Base-by-base conservation (phyloP, 352 stramenopile species). In the Globisporangium megalacanthum region DNA sequence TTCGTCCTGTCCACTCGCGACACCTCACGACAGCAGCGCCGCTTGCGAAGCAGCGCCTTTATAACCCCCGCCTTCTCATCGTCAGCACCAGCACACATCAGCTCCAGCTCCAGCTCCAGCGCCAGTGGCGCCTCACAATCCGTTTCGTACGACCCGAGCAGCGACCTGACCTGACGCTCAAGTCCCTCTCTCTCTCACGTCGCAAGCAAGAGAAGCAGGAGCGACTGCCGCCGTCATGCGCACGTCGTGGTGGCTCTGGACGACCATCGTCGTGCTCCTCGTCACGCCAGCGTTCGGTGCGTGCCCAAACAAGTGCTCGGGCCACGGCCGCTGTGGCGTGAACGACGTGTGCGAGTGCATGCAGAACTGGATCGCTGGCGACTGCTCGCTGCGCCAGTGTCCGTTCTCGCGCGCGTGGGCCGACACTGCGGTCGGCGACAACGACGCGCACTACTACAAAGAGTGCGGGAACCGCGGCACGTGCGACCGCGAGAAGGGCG, bases 251-350 rank as follows among this genome's bases (percentile, higher is more conserved):
- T 69, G 65, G 49, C 37, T 75, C 49, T 61, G 66, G 46, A 53
- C 56, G 37, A 63, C 65, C 20, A 64, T 75, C 54, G 64, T 56
- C 54, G 64, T 56, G 41, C 55, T 72, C 19, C 52, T 77, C n/a
- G 60, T 65, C 25, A 51, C 58, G 13, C 51, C 60, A 0, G 48
- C 59, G 25, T 31, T 66, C 10, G 69, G 52, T 0, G 73, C 73
- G 46, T 81, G 75, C 44, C 71, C 75, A 19, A 97, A 96, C 78
- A 89, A 88, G 68, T 97, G 88, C 70, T 91, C 73, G n/a, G 86
- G 84, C 29, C 88, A 96, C 58, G 88, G 90, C 29, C 65, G 72
- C 52, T 97, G 88, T 60, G 79, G 74, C 57, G 61, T 70, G 56
- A 88, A 79, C 72, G 77, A 93, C 55, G 74, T 86, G 59, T 94